Conservation (phyloP, 495 filamentous ascomycete species). For the Jackrogersella minutella region DNA sequence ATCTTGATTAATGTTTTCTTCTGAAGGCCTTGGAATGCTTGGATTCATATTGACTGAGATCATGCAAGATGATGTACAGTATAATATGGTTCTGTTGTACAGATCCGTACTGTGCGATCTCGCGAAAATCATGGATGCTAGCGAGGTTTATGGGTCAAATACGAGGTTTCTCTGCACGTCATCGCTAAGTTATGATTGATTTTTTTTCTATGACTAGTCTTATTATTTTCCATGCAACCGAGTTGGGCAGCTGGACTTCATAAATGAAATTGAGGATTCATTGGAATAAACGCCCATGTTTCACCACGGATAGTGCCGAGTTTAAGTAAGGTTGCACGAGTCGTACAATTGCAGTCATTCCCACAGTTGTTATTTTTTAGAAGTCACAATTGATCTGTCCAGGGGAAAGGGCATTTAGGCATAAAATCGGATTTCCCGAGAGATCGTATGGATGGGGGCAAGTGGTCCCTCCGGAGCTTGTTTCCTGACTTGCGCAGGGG, state of each 20-base stretch:
- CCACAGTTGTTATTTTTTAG: not conserved
- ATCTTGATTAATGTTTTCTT: not conserved
- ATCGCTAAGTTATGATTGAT: slow-evolving; percentile 23
- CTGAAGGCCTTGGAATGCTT: slow-evolving; percentile 13
- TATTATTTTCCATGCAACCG: slow-evolving; percentile 6
- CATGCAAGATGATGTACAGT: slow-evolving; percentile 16
- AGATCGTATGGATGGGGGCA: slow-evolving; percentile 18
- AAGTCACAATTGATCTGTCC: slow-evolving; percentile 1
- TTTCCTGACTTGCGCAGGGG: slow-evolving; percentile 32
- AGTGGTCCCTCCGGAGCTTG: slow-evolving; percentile 29
- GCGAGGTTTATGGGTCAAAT: slow-evolving; percentile 36
- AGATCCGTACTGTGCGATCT: slow-evolving; percentile 24
- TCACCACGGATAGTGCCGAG: slow-evolving; percentile 4
- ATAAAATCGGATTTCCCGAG: not conserved
- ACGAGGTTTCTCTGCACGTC: slow-evolving; percentile 41
- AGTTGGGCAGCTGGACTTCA: slow-evolving; percentile 19
- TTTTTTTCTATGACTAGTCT: slow-evolving; percentile 13
- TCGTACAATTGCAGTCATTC: not conserved
- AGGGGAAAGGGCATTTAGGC: not conserved
- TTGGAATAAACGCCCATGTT: slow-evolving; percentile 2
- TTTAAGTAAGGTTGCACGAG: not conserved
- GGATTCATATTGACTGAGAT: slow-evolving; percentile 11
- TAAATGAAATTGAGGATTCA: slow-evolving; percentile 23
- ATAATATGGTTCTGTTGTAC: slow-evolving; percentile 1
- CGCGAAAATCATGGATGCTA: slow-evolving; percentile 31